A percentile compares a stretch with the other conserved stretches of the same genome.
phyloP scores from a whole-genome alignment of 805 yeast genomes.

The Priceomyces haplophilus region DNA sequence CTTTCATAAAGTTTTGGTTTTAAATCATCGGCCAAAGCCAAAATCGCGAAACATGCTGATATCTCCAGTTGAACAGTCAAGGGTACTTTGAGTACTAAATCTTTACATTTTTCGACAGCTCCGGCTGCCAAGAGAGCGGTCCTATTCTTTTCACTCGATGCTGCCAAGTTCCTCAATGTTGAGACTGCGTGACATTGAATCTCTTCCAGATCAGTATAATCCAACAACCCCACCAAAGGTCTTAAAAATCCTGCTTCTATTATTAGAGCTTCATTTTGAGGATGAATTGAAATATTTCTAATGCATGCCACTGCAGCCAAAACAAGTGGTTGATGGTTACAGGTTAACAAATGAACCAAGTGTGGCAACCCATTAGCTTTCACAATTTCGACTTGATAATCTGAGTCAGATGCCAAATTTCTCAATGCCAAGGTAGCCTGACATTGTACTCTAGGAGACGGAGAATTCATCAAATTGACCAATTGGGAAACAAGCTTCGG shows the following conservation, averaged over 20 bases:
- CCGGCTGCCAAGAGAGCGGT: slow-evolving; percentile 90
- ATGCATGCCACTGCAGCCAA: slow-evolving; percentile 98
- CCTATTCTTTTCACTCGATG: slow-evolving; percentile 90
- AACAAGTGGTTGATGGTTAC: slow-evolving; percentile 86
- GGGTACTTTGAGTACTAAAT: slow-evolving; percentile 80
- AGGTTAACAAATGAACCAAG: slow-evolving; percentile 82
- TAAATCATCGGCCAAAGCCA: slow-evolving; percentile 93
- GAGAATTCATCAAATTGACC: slow-evolving; percentile 88
- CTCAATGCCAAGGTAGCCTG: slow-evolving; percentile 96
- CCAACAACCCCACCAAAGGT: slow-evolving; percentile 83
- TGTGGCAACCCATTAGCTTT: slow-evolving; percentile 94
- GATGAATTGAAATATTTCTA: slow-evolving; percentile 94
- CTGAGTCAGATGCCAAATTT: slow-evolving; percentile 92
- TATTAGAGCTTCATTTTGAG: slow-evolving; percentile 90
- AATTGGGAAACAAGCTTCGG: slow-evolving; percentile 86
- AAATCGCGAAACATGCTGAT: slow-evolving; percentile 93
- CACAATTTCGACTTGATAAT: slow-evolving; percentile 93
- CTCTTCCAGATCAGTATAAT: slow-evolving; percentile 86
- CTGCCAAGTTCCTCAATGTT: slow-evolving; percentile 92
- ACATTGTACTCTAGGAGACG: slow-evolving; percentile 93
- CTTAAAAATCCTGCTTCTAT: slow-evolving; percentile 95
- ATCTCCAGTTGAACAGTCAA: slow-evolving; percentile 93
- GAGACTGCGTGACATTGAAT: slow-evolving; percentile 98
- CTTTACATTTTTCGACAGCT: slow-evolving; percentile 90
- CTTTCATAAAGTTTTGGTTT: slow-evolving; percentile 79